Conservation (phyloP, 176 grass and related monocot genomes). For the Musa acuminata region DNA sequence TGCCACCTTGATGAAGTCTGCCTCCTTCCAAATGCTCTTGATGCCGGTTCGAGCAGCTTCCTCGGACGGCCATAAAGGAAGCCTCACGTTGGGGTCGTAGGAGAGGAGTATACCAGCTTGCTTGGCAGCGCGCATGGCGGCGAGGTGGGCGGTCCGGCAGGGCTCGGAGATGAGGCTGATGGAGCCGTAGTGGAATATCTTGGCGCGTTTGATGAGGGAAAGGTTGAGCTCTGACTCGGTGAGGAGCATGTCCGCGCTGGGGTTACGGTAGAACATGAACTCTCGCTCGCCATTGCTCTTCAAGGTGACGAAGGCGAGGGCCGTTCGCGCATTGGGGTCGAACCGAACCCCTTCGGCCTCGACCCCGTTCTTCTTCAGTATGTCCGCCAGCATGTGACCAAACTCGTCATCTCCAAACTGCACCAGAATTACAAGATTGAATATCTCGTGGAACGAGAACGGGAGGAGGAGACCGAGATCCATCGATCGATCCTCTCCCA, state of each 20-base stretch:
- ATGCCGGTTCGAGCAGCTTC: slow-evolving; percentile 51
- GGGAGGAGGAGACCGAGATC: too few species aligned
- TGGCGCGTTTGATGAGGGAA: slow-evolving; percentile 49
- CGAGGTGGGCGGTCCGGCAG: slow-evolving; percentile 55
- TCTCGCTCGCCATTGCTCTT: slow-evolving; percentile 67
- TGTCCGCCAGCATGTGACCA: slow-evolving; percentile 78
- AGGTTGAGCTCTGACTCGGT: slow-evolving; percentile 61
- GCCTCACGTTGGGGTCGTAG: slow-evolving; percentile 79
- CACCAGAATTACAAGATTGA: not conserved
- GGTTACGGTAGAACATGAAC: slow-evolving; percentile 99
- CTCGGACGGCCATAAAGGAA: slow-evolving; percentile 73
- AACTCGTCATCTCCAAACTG: slow-evolving; percentile 94
- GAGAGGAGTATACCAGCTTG: slow-evolving; percentile 58
- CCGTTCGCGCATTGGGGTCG: slow-evolving; percentile 72
- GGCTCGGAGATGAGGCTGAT: slow-evolving; percentile 85
- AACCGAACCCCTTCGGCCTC: slow-evolving; percentile 46
- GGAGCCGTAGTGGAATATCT: slow-evolving; percentile 89
- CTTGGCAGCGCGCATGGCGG: slow-evolving; percentile 81
- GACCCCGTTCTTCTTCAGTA: slow-evolving; percentile 70
- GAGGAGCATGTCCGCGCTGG: slow-evolving; percentile 76
- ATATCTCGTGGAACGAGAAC: not conserved
- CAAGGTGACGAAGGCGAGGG: slow-evolving; percentile 76
- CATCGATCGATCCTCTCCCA: not conserved
- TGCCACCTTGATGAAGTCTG: slow-evolving; percentile 74
- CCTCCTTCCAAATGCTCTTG: slow-evolving; percentile 82